Evolutionary conservation across 345 rosid species (phyloP).

Genomic region (Euclidium syriacum): DNA sequence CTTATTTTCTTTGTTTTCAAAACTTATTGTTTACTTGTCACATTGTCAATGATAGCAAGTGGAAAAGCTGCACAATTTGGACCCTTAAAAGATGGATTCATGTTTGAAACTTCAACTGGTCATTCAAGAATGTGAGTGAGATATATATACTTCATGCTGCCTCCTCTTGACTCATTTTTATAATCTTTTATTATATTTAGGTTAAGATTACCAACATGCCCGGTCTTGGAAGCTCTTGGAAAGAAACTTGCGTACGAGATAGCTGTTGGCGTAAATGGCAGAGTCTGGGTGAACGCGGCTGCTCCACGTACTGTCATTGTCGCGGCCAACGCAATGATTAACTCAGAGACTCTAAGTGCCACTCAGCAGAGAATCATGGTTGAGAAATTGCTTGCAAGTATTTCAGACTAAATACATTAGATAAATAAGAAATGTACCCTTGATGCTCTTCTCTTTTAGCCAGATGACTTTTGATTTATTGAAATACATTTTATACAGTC

Average conservation of each 20-base stretch:
- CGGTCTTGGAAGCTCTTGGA: slow-evolving; percentile 76
- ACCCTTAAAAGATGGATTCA: slow-evolving; percentile 64
- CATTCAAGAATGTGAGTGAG: slow-evolving; percentile 84
- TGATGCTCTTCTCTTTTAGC: neutral
- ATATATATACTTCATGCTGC: too few species aligned
- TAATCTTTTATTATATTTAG: too few species aligned
- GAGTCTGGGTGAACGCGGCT: slow-evolving; percentile 56
- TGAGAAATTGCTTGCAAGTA: slow-evolving; percentile 60
- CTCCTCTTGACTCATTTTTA: too few species aligned
- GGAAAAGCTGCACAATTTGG: slow-evolving; percentile 85
- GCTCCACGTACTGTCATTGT: slow-evolving; percentile 54
- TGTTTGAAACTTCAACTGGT: slow-evolving; percentile 82
- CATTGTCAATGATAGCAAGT: slow-evolving; percentile 41
- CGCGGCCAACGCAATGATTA: slow-evolving; percentile 63
- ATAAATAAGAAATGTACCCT: neutral
- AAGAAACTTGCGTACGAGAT: slow-evolving; percentile 71
- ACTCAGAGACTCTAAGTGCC: slow-evolving; percentile 58
- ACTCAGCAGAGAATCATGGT: slow-evolving; percentile 75
- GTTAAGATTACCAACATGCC: slow-evolving; percentile 68
- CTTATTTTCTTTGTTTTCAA: neutral
- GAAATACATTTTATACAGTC: neutral
- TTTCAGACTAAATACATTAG: slow-evolving; percentile 31
- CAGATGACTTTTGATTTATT: neutral
- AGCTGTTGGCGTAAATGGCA: slow-evolving; percentile 78
- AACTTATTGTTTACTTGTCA: neutral